A percentile compares a stretch with the other conserved stretches of the same genome.
Conservation (phyloP, 495 filamentous ascomycete genomes). For the Astrothelium macrocarpum region DNA sequence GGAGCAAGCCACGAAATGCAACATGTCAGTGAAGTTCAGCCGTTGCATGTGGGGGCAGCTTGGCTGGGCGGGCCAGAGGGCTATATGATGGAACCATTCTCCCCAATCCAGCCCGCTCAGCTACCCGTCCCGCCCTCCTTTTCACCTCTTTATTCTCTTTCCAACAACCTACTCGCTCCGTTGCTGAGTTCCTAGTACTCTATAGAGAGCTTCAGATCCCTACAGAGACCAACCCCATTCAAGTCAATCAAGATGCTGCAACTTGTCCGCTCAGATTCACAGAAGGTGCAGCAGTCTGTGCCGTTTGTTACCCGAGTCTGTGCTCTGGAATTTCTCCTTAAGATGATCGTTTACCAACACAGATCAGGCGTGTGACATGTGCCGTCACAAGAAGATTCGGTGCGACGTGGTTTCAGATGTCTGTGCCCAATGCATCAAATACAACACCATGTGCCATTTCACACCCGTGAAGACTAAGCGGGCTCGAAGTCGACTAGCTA, state of each 20-base stretch:
- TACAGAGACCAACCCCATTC: not conserved
- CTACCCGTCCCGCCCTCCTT: too few relatives aligned
- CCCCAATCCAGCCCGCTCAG: too few relatives aligned
- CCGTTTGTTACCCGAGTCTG: not conserved
- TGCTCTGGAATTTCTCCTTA: not conserved
- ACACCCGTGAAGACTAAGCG: not conserved
- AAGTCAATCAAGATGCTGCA: not conserved
- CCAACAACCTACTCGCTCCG: too few relatives aligned
- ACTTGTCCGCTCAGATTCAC: not conserved
- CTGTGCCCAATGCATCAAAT: not conserved
- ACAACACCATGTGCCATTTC: not conserved
- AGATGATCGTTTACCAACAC: not conserved
- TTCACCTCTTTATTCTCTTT: too few relatives aligned
- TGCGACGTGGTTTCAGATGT: not conserved
- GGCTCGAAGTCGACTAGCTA: not conserved
- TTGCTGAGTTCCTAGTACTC: too few relatives aligned
- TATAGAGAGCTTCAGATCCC: too few relatives aligned
- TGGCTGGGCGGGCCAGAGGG: too few relatives aligned
- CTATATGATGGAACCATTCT: too few relatives aligned
- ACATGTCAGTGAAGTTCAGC: too few relatives aligned
- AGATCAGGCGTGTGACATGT: not conserved
- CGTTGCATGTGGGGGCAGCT: too few relatives aligned
- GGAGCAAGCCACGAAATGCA: too few relatives aligned
- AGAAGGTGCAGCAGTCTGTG: not conserved
- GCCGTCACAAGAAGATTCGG: not conserved